These are phyloP conservation scores for Dactylorhiza incarnata DNA, from an alignment of 106 monocot genomes.

Conservation along the genomic window DNA sequence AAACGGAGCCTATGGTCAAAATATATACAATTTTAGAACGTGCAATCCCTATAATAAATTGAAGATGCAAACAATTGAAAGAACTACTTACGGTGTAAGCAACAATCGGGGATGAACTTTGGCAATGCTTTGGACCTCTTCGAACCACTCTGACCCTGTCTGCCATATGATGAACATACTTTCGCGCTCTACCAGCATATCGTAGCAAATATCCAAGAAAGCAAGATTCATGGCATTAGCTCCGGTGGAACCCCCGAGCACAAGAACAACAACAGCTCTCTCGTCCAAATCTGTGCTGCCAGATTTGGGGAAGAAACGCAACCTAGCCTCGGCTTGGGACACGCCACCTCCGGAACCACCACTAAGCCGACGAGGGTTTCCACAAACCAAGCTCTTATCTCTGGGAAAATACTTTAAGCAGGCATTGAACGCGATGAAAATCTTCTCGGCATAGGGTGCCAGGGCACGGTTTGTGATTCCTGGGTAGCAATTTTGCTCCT, in stretches of 20 bases:
- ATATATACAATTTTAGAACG: not conserved
- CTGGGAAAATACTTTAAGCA: conserved; percentile 23
- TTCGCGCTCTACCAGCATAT: conserved; percentile 19
- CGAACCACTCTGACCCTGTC: conserved; percentile 25
- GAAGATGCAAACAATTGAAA: not conserved
- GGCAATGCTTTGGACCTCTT: conserved; percentile 27
- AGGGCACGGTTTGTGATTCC: conserved; percentile 26
- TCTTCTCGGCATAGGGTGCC: conserved; percentile 20
- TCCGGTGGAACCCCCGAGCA: conserved; percentile 35
- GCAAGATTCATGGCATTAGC: conserved; percentile 28
- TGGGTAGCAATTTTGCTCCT: conserved; percentile 32
- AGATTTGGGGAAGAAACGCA: conserved; percentile 24
- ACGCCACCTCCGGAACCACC: not conserved
- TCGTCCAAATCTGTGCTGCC: not conserved
- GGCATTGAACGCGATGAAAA: conserved; percentile 31
- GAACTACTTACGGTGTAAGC: conserved; percentile 22
- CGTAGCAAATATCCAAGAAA: conserved; percentile 20
- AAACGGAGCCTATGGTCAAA: too few relatives aligned
- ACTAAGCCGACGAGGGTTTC: conserved; percentile 23
- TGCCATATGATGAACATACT: conserved; percentile 37
- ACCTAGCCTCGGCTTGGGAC: conserved; percentile 20
- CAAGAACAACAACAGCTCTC: conserved; percentile 23
- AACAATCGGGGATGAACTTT: conserved; percentile 25
- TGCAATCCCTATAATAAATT: not conserved
- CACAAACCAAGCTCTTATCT: conserved; percentile 28